A percentile compares a stretch with the other conserved stretches of the same genome.
Evolutionary conservation across 192 early-diverging fungal species (phyloP).

Genomic region (Coemansia sp.): DNA sequence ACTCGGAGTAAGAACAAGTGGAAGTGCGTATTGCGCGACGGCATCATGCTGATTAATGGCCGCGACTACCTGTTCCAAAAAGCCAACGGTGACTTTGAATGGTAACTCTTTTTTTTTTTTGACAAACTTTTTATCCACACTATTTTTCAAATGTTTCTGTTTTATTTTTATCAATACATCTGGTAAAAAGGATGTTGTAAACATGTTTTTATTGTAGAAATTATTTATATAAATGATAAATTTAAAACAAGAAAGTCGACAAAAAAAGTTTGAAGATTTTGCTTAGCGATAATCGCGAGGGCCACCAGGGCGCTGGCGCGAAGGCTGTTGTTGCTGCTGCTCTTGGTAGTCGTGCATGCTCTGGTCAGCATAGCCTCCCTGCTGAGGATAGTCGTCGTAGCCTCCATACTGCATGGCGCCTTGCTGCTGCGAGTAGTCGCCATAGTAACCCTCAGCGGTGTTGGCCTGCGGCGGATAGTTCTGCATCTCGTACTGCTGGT

Average conservation of each 20-base stretch:
- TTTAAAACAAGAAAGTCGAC: not conserved
- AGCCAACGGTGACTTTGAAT: conserved; percentile 96
- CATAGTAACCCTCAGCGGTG: conserved; percentile 7
- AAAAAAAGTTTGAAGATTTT: not conserved
- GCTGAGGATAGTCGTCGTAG: conserved; percentile 11
- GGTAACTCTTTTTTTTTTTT: conserved; percentile 59
- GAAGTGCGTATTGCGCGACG: conserved; percentile 97
- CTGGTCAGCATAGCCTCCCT: conserved; percentile 11
- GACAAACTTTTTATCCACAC: conserved; percentile 2
- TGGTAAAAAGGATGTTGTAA: not conserved
- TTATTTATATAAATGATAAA: no score
- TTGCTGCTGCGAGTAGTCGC: conserved; percentile 19
- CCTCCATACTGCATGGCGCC: conserved; percentile 16
- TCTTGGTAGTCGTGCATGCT: conserved; percentile 14
- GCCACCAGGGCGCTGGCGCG: conserved; percentile 54
- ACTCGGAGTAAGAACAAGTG: conserved; percentile 97
- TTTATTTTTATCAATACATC: not conserved
- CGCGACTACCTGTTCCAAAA: conserved; percentile 93
- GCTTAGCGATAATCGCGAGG: conserved; percentile 46
- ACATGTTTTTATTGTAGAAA: not conserved
- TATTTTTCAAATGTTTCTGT: not conserved
- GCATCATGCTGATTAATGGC: conserved; percentile 93
- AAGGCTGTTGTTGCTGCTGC: conserved; percentile 26
- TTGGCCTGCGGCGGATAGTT: conserved; percentile 17
- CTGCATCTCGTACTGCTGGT: conserved; percentile 52